These are phyloP conservation scores for Neotropicomus parvogracilis DNA, from an alignment of 1,284 basidiomycete species.

Conservation along the genomic window DNA sequence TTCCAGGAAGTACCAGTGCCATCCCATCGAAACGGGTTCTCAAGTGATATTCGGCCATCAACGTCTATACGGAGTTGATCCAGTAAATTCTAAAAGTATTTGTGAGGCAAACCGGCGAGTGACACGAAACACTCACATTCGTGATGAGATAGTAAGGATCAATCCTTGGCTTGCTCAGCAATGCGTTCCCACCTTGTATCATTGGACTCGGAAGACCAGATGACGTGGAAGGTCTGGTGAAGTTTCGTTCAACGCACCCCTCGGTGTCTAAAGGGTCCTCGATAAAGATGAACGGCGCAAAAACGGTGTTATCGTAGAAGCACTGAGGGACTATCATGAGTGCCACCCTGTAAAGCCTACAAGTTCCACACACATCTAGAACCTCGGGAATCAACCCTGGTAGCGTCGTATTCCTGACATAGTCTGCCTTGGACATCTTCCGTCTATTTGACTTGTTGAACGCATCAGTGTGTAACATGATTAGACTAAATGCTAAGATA, in stretches of 20 bases:
- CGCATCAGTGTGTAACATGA: slow-evolving; percentile 98
- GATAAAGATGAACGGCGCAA: slow-evolving; percentile 93
- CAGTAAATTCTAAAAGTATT: slow-evolving; percentile 55
- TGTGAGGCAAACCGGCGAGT: slow-evolving; percentile 6
- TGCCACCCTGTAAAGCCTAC: slow-evolving; percentile 3
- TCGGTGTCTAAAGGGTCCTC: slow-evolving; percentile 81
- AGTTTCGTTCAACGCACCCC: slow-evolving; percentile 49
- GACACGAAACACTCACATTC: slow-evolving; percentile 46
- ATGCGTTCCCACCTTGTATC: slow-evolving; percentile 37
- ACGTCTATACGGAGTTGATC: slow-evolving; percentile 77
- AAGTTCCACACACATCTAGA: slow-evolving; percentile 63
- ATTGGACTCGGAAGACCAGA: slow-evolving; percentile 34
- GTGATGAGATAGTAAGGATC: slow-evolving; percentile 93
- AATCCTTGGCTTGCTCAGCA: slow-evolving; percentile 64
- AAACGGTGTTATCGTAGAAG: slow-evolving; percentile 95
- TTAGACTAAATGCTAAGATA: slow-evolving; percentile 94
- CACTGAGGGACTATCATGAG: slow-evolving; percentile 49
- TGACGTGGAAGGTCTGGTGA: slow-evolving; percentile 41
- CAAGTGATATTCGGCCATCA: slow-evolving; percentile 55
- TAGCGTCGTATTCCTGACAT: slow-evolving; percentile 85
- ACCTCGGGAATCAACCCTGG: slow-evolving; percentile 84
- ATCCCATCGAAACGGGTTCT: slow-evolving; percentile 74
- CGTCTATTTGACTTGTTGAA: slow-evolving; percentile 98
- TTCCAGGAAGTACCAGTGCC: slow-evolving; percentile 72
- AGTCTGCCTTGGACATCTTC: slow-evolving; percentile 95